Evolutionary conservation across 306 rosid species (phyloP).

Genomic region (Mimosa pudica): DNA sequence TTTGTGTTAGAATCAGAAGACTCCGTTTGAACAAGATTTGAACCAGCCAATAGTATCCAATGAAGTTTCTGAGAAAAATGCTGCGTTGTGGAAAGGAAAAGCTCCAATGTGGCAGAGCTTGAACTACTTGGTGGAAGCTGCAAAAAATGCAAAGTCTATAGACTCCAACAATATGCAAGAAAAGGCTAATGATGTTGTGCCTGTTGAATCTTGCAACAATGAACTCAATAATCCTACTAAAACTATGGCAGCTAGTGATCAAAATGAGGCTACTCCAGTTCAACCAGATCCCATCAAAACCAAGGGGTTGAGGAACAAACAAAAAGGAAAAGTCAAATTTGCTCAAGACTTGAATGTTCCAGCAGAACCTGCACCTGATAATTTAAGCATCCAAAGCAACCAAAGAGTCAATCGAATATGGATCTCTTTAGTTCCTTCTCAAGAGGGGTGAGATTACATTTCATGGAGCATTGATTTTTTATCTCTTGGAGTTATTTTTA

Average conservation of each 20-base stretch:
- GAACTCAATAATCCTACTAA: constrained; percentile 29
- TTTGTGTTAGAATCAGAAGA: constrained; percentile 41
- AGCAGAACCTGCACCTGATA: constrained; percentile 30
- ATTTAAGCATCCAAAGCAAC: constrained; percentile 22
- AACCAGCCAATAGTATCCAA: constrained; percentile 27
- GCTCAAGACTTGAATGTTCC: constrained; percentile 44
- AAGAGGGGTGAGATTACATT: constrained; percentile 48
- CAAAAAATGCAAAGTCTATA: constrained; percentile 26
- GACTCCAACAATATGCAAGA: constrained; percentile 29
- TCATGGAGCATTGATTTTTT: constrained; percentile 5
- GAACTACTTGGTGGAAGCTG: constrained; percentile 38
- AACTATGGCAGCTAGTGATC: constrained; percentile 5
- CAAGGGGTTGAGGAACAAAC: constrained; percentile 25
- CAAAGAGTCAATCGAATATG: constrained; percentile 40
- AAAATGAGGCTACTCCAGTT: constrained; percentile 29
- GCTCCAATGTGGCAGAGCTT: constrained; percentile 35
- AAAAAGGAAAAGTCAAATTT: constrained; percentile 29
- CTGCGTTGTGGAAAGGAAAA: constrained; percentile 32
- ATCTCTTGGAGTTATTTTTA: constrained; percentile 10
- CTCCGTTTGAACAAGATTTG: constrained; percentile 33
- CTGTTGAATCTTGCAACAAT: constrained; percentile 30
- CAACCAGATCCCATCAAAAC: constrained; percentile 21
- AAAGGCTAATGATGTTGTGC: constrained; percentile 24
- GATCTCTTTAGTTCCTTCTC: constrained; percentile 68
- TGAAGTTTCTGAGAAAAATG: constrained; percentile 28